These are phyloP conservation scores for Cylindrodendrum hubeiense DNA, from an alignment of 2,329 filamentous ascomycete genomes.

Conservation along the genomic window DNA sequence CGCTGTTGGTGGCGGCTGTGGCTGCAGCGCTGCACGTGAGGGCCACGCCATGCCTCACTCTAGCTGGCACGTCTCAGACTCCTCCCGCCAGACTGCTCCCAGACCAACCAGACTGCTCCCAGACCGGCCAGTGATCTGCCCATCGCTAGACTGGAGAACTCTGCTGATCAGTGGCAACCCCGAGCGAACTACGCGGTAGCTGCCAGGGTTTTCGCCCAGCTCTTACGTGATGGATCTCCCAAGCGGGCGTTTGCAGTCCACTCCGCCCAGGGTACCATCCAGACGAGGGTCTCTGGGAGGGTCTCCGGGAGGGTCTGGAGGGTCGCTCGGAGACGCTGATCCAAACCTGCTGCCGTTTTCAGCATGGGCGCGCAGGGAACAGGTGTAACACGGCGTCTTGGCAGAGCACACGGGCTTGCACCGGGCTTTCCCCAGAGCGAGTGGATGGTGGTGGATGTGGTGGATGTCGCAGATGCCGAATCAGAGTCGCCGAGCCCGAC, in stretches of 20 bases:
- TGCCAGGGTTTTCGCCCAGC: conserved; percentile 18
- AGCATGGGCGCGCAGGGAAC: conserved; percentile 29
- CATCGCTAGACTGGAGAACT: background rate
- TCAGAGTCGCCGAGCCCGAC: background rate
- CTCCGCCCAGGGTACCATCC: conserved; percentile 32
- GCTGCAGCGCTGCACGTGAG: too few species aligned
- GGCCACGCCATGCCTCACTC: too few species aligned
- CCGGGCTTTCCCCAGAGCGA: background rate
- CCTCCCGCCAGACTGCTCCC: too few species aligned
- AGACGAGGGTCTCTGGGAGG: background rate
- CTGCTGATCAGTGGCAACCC: conserved; percentile 25
- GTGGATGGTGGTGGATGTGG: background rate
- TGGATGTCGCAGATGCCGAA: background rate
- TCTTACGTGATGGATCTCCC: conserved; percentile 40
- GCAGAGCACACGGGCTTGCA: background rate
- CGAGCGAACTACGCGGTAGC: background rate
- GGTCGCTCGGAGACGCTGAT: background rate
- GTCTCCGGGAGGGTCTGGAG: background rate
- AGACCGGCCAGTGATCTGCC: too few species aligned
- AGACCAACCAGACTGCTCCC: too few species aligned
- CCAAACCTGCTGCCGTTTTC: conserved; percentile 34
- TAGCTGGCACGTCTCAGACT: too few species aligned
- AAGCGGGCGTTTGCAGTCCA: conserved; percentile 19
- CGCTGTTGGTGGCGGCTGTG: too few species aligned
- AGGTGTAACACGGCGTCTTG: conserved; percentile 19